Evolutionary conservation across 345 rosid genomes (phyloP), one percentile per base, ranked within the genome.

Genomic region (Laguncularia racemosa): DNA sequence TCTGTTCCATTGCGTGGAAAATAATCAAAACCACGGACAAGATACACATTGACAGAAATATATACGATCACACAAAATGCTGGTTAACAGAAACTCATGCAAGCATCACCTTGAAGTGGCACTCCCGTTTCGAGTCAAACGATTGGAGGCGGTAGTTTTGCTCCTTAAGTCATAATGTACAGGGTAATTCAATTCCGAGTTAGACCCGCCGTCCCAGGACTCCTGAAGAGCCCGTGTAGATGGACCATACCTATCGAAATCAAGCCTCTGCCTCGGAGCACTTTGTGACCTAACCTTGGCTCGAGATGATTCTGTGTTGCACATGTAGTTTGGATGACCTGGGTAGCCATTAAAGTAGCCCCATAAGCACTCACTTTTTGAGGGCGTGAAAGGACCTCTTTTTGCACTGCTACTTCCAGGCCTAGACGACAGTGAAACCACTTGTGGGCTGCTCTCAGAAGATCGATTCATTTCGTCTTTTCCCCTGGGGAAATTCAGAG

Each of bases 191-290:
- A 9, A 33, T 33, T 33, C 40, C 40, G 40, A 33, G 40, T 33
- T 6, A 33, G 40, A 33, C 40, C 40, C 40, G 9, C 40, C 40
- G 1, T 33, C 40, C 40, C 40, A 33, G 11, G 40, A 33, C 40
- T 10, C 40, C 0, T 33, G 2, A 3, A 33, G 40, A 33, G 40
- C 40, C 9, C 40, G 9, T 4, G 10, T 68, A 44, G 59, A 57
- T 9, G 68, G 79, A 66, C 82, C 68, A 21, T 67, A 66, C 52
- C 62, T 79, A 40, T 77, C 88, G 20, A 82, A 64, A 67, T 82
- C 95, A 10, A 84, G 70, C 80, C 99, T 81, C 75, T 89, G 99
- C 85, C 87, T 84, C 5, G 97, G 99, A 17, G 86, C 92, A 65
- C 99, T 93, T 54, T 85, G 95, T 23, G 97, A 89, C 71, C 99